Evolutionary conservation across 2,329 filamentous ascomycete genomes (phyloP).

Genomic region (Cyphellophora europaea): DNA sequence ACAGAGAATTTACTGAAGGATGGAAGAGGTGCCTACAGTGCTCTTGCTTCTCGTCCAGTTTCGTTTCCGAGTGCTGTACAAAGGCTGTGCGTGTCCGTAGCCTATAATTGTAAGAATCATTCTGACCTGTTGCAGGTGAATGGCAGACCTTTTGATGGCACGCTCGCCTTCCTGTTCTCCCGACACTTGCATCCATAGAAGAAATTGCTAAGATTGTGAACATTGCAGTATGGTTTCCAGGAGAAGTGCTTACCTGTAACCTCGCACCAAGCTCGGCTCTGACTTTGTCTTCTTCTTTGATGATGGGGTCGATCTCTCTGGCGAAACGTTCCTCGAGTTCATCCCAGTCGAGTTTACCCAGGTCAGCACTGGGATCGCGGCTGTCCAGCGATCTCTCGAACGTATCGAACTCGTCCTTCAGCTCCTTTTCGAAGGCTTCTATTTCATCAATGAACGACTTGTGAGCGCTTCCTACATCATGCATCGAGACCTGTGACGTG

Average conservation of each 20-base stretch:
- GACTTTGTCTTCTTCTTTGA: slow-evolving; percentile 55
- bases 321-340: slow-evolving; percentile 64
- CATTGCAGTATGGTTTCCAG: slow-evolving; percentile 6
- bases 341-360: slow-evolving; percentile 63
- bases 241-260: slow-evolving; percentile 43
- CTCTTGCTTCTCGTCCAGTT: slow-evolving; percentile 62
- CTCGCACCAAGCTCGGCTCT: slow-evolving; percentile 58
- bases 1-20: not conserved
- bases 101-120: slow-evolving; percentile 30
- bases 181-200: slow-evolving; percentile 66
- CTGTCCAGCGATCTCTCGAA: slow-evolving; percentile 17
- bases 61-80: slow-evolving; percentile 64
- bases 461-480: no score
- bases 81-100: slow-evolving; percentile 70
- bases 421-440: slow-evolving; percentile 9
- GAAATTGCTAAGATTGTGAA: slow-evolving; percentile 55
- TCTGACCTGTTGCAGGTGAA: not conserved
- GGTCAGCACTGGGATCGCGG: slow-evolving; percentile 35
- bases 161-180: slow-evolving; percentile 65
- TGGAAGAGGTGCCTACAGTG: slow-evolving; percentile 56
- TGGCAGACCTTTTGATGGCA: slow-evolving; percentile 59
- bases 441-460: slow-evolving; percentile 14
- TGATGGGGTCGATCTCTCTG: slow-evolving; percentile 53
- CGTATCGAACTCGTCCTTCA: slow-evolving; percentile 14
- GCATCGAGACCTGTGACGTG: no score